phyloP scores from a whole-genome alignment of 208 protist genomes.

The Trypanosoma caninum region DNA sequence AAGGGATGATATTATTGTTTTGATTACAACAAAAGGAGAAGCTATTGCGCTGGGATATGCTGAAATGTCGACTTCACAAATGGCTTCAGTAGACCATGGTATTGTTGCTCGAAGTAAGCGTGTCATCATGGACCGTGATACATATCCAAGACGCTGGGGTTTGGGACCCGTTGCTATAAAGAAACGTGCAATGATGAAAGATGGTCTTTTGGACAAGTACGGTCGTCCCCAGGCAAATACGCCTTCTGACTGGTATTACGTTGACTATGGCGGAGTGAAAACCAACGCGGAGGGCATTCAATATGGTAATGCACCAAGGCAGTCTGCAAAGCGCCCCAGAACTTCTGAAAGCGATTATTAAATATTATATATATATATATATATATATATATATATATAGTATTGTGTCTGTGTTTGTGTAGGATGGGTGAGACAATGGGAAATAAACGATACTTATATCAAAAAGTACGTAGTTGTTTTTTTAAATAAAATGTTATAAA shows the following conservation, averaged over 20 bases:
- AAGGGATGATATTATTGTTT: slow-evolving; percentile 95
- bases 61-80: slow-evolving; percentile 97
- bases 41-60: slow-evolving; percentile 98
- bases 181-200: slow-evolving; percentile 97
- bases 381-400: slow-evolving; percentile 9
- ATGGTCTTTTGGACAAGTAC: slow-evolving; percentile 98
- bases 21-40: slow-evolving; percentile 99
- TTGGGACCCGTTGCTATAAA: slow-evolving; percentile 93
- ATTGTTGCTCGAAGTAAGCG: slow-evolving; percentile 98
- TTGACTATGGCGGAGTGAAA: slow-evolving; percentile 89
- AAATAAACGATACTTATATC: neutral
- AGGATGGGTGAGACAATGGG: neutral
- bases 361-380: slow-evolving; percentile 31
- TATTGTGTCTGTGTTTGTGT: neutral
- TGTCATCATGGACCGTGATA: slow-evolving; percentile 99
- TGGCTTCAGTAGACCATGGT: slow-evolving; percentile 97
- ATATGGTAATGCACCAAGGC: slow-evolving; percentile 62
- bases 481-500: neutral
- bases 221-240: slow-evolving; percentile 97
- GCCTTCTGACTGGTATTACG: slow-evolving; percentile 95
- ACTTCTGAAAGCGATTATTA: slow-evolving; percentile 47
- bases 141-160: slow-evolving; percentile 99
- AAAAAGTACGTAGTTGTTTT: neutral
- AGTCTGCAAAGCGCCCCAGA: slow-evolving; percentile 51
- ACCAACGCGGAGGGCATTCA: slow-evolving; percentile 83